phyloP scores from a whole-genome alignment of 1,284 basidiomycete genomes.

The Paramarasmius palmivorus region DNA sequence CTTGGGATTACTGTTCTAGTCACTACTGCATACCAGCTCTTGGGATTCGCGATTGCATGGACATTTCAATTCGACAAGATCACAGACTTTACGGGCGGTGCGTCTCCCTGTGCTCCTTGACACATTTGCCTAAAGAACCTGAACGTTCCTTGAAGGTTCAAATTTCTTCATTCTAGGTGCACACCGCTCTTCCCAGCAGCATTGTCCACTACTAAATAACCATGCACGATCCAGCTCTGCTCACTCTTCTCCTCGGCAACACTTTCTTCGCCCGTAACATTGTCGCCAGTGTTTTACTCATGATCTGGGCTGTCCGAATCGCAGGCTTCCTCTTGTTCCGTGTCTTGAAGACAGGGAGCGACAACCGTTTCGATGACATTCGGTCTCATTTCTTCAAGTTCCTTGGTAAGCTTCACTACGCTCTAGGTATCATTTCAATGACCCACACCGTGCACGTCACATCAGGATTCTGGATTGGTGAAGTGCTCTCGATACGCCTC shows the following conservation, averaged over 20 bases:
- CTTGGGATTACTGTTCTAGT: slow-evolving; percentile 68
- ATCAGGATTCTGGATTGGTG: slow-evolving; percentile 55
- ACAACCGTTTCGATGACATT: slow-evolving; percentile 69
- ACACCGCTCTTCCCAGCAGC: background rate
- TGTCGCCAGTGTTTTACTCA: slow-evolving; percentile 56
- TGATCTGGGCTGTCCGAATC: slow-evolving; percentile 64
- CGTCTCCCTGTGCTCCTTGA: slow-evolving; percentile 18
- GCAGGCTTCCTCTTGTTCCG: slow-evolving; percentile 67
- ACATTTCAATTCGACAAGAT: slow-evolving; percentile 75
- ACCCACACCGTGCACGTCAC: background rate
- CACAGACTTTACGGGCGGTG: slow-evolving; percentile 66
- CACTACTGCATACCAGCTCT: slow-evolving; percentile 64
- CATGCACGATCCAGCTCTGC: slow-evolving; percentile 45
- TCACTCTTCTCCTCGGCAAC: slow-evolving; percentile 53
- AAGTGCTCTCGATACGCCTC: slow-evolving; percentile 13
- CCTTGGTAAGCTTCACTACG: slow-evolving; percentile 38
- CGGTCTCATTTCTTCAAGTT: slow-evolving; percentile 69
- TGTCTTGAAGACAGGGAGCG: slow-evolving; percentile 66
- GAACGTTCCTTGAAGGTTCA: slow-evolving; percentile 40
- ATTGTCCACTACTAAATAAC: background rate
- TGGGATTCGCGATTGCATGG: slow-evolving; percentile 72
- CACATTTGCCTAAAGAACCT: slow-evolving; percentile 3
- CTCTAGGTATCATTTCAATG: background rate
- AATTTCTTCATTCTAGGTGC: slow-evolving; percentile 68
- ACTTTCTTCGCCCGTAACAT: slow-evolving; percentile 65